Evolutionary conservation across 306 rosid species (phyloP), one percentile per base, ranked within the genome.

Genomic region (Alnus rubra): DNA sequence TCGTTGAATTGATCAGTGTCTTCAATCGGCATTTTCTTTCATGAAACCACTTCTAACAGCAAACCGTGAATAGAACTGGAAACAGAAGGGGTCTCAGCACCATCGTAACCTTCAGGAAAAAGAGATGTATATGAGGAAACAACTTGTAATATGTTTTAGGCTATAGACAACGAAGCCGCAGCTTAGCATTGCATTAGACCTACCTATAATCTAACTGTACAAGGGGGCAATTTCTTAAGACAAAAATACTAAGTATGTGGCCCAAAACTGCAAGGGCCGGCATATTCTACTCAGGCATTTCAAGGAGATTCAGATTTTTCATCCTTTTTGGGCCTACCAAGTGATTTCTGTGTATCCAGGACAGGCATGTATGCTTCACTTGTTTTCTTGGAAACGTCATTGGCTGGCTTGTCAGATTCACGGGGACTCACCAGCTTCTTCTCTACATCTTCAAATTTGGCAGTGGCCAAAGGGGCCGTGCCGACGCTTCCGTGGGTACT

Each of bases 361-460:
- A 82, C 80, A 1, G 90, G 96, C 60, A 85, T 79, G 44, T 50
- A 74, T 0, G 90, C 88, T 88, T 91, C 92, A 74, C 87, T 82
- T 54, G 88, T 79, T 82, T 91, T 87, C 83, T 82, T 87, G 48
- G 78, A 39, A 51, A 60, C 71, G 55, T 83, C 90, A 55, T 68
- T 69, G 28, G 83, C 80, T 11, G 88, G 48, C 82, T 79, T 86
- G 74, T 89, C 87, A n/a, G 97, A 28, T 72, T 87, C 96, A 28
- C 82, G 85, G 65, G 97, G 94, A 76, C 87, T 88, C 69, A 60
- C 90, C 81, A 89, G 79, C 86, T 83, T 85, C 92, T 91, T 91
- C 88, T 93, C 93, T 39, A 86, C 87, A 60, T 83, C 87, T 84
- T 89, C 96, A 79, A 88, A 86, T 84, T 93, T 89, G 62, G 97